Conservation (phyloP, 495 filamentous ascomycete genomes). For the Aspergillus nidulans region DNA sequence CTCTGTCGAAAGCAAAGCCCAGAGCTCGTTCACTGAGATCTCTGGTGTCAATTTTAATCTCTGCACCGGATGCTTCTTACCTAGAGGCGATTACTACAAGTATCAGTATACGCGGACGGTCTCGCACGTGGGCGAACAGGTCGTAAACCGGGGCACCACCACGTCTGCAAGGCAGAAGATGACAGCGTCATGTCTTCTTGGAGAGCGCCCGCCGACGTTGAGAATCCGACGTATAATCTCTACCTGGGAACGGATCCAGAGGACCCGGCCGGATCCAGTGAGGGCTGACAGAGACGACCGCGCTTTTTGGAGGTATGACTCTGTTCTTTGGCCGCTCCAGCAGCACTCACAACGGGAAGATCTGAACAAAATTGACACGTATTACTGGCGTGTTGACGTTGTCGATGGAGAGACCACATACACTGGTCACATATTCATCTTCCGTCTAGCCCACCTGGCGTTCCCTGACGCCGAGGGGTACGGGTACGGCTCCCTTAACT, state of each 20-base stretch:
- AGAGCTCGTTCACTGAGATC: constrained; percentile 3
- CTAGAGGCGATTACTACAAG: constrained; percentile 10
- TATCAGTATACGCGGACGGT: constrained; percentile 7
- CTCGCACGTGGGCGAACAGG: constrained; percentile 9
- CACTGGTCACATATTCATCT: constrained; percentile 5
- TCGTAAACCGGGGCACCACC: constrained; percentile 8
- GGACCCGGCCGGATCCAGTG: not conserved
- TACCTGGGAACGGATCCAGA: not conserved
- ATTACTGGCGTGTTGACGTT: constrained; percentile 13
- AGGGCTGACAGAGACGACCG: not conserved
- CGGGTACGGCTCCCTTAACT: not conserved
- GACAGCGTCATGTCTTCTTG: not conserved
- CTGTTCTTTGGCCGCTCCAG: not conserved
- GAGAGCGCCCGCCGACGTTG: not conserved
- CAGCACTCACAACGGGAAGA: not conserved
- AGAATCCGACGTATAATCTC: constrained; percentile 5
- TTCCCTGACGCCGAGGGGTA: constrained; percentile 14
- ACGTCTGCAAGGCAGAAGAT: not conserved
- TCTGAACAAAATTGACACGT: constrained; percentile 8
- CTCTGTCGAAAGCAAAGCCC: constrained; percentile 2
- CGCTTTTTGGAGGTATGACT: not conserved
- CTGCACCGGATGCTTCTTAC: constrained; percentile 1
- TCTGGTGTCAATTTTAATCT: not conserved
- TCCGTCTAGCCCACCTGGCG: constrained; percentile 9
- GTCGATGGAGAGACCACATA: not conserved